phyloP scores from a whole-genome alignment of 1,284 basidiomycete species.

The Sutorius eximius region DNA sequence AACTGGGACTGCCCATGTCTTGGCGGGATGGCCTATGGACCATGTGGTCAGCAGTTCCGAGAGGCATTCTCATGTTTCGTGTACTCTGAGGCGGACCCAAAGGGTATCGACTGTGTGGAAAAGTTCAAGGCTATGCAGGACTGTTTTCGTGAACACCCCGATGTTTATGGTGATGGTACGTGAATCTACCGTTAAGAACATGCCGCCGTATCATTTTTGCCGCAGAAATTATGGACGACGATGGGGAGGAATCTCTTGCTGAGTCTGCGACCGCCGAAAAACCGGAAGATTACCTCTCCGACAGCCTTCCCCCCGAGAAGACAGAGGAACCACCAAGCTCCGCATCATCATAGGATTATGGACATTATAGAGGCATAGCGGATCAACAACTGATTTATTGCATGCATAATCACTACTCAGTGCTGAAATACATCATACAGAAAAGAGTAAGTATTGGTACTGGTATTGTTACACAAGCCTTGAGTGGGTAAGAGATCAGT shows the following conservation, averaged over 20 bases:
- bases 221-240: slow-evolving; percentile 62
- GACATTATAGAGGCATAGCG: slow-evolving; percentile 23
- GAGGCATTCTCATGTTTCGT: slow-evolving; percentile 98
- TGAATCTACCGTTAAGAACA: slow-evolving; percentile 13
- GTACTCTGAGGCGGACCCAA: slow-evolving; percentile 91
- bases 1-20: slow-evolving; percentile 99
- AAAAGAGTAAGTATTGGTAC: slow-evolving; percentile 3
- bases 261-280: slow-evolving; percentile 8
- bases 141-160: slow-evolving; percentile 96
- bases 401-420: slow-evolving; percentile 37
- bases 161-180: slow-evolving; percentile 91
- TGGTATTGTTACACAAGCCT: slow-evolving; percentile 2
- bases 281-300: slow-evolving; percentile 1
- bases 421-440: slow-evolving; percentile 19
- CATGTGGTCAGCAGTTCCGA: slow-evolving; percentile 93
- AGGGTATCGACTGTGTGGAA: slow-evolving; percentile 97
- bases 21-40: slow-evolving; percentile 97
- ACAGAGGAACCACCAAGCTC: slow-evolving; percentile 12
- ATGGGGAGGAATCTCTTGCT: slow-evolving; percentile 42
- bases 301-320: slow-evolving; percentile 9
- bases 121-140: slow-evolving; percentile 98
- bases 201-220: slow-evolving; percentile 6
- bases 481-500: slow-evolving; percentile 21
- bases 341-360: slow-evolving; percentile 23
- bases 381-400: slow-evolving; percentile 25